Conservation (phyloP, 2,329 filamentous ascomycete species). For the Sarocladium brachiariae region DNA sequence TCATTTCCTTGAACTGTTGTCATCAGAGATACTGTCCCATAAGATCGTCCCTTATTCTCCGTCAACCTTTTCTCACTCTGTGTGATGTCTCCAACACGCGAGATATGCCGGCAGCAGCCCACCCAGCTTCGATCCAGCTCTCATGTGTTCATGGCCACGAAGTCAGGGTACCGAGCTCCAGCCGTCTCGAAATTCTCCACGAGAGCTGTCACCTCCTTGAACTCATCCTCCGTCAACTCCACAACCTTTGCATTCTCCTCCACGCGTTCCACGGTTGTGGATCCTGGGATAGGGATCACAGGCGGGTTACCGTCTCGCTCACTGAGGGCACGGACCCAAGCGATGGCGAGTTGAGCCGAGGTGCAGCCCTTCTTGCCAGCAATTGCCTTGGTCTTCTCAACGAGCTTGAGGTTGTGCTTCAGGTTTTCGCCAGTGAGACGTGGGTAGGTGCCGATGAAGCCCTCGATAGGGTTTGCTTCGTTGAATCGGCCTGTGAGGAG, state of each 20-base stretch:
- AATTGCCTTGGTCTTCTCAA: constrained; percentile 47
- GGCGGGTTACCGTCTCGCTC: constrained; percentile 44
- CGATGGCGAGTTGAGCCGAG: constrained; percentile 57
- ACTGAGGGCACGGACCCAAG: constrained; percentile 50
- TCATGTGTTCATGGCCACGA: constrained; percentile 7
- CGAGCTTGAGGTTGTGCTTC: constrained; percentile 55
- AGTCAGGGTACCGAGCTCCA: constrained; percentile 41
- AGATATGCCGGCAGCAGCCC: too few species aligned
- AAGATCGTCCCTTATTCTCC: too few species aligned
- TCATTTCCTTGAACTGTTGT: too few species aligned
- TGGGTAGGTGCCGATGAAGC: constrained; percentile 39
- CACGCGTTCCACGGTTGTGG: constrained; percentile 48
- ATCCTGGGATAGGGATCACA: constrained; percentile 62
- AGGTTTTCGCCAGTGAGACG: constrained; percentile 58
- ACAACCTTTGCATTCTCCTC: constrained; percentile 52
- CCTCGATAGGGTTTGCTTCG: constrained; percentile 46
- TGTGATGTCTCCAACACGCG: too few species aligned
- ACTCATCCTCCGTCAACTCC: constrained; percentile 41
- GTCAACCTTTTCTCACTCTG: too few species aligned
- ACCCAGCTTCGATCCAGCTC: neutral
- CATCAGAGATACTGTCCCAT: too few species aligned
- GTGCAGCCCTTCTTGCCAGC: constrained; percentile 55
- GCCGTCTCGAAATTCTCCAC: constrained; percentile 39
- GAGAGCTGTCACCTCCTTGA: constrained; percentile 42
- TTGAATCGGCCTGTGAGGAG: constrained; percentile 50